Base-by-base conservation (phyloP, 2,329 filamentous ascomycete genomes). In the Penicillium sclerotiorum region DNA sequence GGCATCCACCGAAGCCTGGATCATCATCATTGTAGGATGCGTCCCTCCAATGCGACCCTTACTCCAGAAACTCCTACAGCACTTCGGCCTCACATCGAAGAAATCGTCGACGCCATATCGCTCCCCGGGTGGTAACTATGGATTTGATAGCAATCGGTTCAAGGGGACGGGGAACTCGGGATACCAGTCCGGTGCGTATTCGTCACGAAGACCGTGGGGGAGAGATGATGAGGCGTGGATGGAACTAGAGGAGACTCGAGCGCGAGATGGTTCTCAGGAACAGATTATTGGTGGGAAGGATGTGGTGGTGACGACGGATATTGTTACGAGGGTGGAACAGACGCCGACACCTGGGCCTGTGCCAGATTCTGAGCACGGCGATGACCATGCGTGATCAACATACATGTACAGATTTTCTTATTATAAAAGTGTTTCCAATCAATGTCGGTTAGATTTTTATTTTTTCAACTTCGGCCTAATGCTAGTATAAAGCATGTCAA, bases 1-100 rank as follows among this genome's bases (percentile, higher is more conserved):
- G 57, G 55, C 48, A 5, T 52, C 46, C 8, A 58, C 57, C 5
- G 57, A 61, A 51, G 23, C 36, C 4, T 61, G 57, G 57, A 54
- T 61, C 20, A 32, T 61, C 21, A 46, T 56, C 32, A 49, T 61
- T 11, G 55, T 61, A 17, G 55, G 57, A 25, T 58, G 50, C 28
- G 36, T 61, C 7, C 58, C 58, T 6, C 52, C 57, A 2, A 53
- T 58, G n/a, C 51, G 54, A 9, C 52, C 57, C 5, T 39, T 56
- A 3, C 53, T 55, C 40, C 49, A 55, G 30, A 27, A 15, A 11
- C 40, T 55, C 11, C 20, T 55, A n/a, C 52, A 52, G 37, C 27
- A 13, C n/a, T 21, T 55, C 11, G 52, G 52, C 8, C 25, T 55
- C n/a, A 49, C 33, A 22, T 43, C 42, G 2, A 52, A 55, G 25